Evolutionary conservation across 1,139 yeast genomes (phyloP).

Genomic region (Yamadazyma membranifaciens): DNA sequence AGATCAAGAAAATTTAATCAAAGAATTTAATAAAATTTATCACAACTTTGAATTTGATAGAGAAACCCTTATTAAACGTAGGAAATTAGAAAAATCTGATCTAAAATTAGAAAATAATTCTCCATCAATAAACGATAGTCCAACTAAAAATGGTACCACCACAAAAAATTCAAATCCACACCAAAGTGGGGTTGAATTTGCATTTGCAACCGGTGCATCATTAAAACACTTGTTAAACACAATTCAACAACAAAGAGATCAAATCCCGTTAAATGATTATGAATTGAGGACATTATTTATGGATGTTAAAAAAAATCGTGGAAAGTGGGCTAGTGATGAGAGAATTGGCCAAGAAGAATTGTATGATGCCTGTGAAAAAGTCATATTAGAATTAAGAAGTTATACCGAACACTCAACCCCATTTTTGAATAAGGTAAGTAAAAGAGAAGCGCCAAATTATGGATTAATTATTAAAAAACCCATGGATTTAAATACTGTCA

Average conservation of each 20-base stretch:
- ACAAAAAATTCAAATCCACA: background rate
- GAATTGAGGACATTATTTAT: conserved; percentile 82
- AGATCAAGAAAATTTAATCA: conserved; percentile 39
- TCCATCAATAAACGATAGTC: background rate
- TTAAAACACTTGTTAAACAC: conserved; percentile 75
- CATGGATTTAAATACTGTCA: conserved; percentile 94
- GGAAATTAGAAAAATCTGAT: conserved; percentile 79
- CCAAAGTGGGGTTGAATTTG: conserved; percentile 36
- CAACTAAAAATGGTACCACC: background rate
- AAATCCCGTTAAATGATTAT: conserved; percentile 71
- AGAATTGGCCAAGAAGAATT: conserved; percentile 95
- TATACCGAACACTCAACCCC: conserved; percentile 97
- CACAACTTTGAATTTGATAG: conserved; percentile 83
- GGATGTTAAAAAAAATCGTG: conserved; percentile 92
- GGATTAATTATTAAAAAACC: conserved; percentile 87
- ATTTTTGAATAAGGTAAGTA: conserved; percentile 88
- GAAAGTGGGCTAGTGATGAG: conserved; percentile 97
- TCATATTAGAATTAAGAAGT: conserved; percentile 82
- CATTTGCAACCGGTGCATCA: conserved; percentile 60
- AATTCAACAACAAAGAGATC: conserved; percentile 77
- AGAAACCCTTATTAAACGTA: conserved; percentile 72
- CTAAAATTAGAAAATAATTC: conserved; percentile 53
- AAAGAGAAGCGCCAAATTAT: conserved; percentile 97
- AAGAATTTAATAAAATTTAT: conserved; percentile 58
- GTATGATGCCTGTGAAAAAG: conserved; percentile 96